A percentile compares a stretch with the other conserved stretches of the same genome.
These are phyloP conservation scores for Phylloporus gajari DNA, from an alignment of 1,284 basidiomycete species.

Conservation along the genomic window DNA sequence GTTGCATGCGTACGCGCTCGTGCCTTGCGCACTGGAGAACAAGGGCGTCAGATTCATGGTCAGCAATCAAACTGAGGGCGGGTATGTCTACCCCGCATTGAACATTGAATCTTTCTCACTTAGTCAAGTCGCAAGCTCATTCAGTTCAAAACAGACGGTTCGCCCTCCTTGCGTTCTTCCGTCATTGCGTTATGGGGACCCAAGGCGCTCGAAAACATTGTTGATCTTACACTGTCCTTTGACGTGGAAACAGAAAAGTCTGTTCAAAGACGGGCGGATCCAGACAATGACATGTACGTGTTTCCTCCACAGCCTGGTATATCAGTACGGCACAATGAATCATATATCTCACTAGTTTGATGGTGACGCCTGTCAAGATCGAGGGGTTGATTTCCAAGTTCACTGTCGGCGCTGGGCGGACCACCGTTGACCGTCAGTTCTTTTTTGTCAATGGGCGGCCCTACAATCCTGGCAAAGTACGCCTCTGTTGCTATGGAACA, in stretches of 20 bases:
- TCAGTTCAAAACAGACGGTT: constrained; percentile 80
- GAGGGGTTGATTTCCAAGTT: constrained; percentile 87
- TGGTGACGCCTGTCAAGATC: constrained; percentile 63
- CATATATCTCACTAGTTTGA: constrained; percentile 21
- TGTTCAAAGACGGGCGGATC: constrained; percentile 44
- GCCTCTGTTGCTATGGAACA: background rate
- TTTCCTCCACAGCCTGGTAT: background rate
- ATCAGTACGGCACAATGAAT: background rate
- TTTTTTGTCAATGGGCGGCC: constrained; percentile 95
- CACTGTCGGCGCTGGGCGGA: constrained; percentile 73
- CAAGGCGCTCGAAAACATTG: constrained; percentile 79
- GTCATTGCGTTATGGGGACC: constrained; percentile 88
- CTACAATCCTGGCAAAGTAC: constrained; percentile 80
- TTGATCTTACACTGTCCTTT: constrained; percentile 79
- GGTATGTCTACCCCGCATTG: constrained; percentile 59
- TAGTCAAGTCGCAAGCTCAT: constrained; percentile 70
- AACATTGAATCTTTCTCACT: constrained; percentile 12
- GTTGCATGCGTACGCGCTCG: constrained; percentile 90
- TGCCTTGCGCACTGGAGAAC: constrained; percentile 69
- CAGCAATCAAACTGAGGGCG: constrained; percentile 76
- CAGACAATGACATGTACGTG: constrained; percentile 31
- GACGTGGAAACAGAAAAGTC: constrained; percentile 71
- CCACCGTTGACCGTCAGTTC: constrained; percentile 88
- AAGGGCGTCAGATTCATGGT: constrained; percentile 82
- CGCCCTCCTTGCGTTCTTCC: constrained; percentile 69